phyloP scores from a whole-genome alignment of 306 rosid genomes.

The Malus sylvestris region DNA sequence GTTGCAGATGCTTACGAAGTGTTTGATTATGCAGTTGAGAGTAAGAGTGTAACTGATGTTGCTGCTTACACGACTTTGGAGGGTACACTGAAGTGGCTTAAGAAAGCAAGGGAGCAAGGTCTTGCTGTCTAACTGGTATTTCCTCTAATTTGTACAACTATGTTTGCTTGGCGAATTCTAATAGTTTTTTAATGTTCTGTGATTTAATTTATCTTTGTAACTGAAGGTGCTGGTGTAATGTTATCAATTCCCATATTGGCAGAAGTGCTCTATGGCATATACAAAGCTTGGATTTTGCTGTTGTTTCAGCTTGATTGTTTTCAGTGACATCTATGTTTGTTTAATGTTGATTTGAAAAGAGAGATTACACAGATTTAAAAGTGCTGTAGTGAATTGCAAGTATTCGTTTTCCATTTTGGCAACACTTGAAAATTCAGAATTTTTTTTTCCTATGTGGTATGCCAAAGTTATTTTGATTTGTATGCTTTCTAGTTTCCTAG shows the following conservation, averaged over 20 bases:
- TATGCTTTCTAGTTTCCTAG: neutral
- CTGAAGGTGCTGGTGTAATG: neutral
- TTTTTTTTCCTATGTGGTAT: neutral
- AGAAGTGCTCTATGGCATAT: neutral
- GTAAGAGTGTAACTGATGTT: conserved; percentile 72
- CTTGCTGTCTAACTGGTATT: conserved; percentile 35
- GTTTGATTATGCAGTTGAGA: conserved; percentile 81
- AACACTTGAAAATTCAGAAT: neutral
- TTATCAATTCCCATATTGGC: neutral
- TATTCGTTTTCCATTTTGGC: neutral
- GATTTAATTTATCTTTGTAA: neutral
- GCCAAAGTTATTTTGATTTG: neutral
- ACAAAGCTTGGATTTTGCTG: neutral
- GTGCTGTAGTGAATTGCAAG: neutral
- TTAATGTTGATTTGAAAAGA: neutral
- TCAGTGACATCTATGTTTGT: neutral
- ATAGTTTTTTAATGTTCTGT: neutral
- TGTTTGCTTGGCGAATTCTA: neutral
- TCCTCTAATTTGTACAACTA: neutral
- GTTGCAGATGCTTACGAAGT: conserved; percentile 79
- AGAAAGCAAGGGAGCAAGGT: conserved; percentile 59
- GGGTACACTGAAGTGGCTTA: conserved; percentile 55
- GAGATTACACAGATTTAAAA: neutral
- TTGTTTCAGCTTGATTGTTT: neutral
- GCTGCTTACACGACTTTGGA: conserved; percentile 75